These are phyloP conservation scores for Trapa bicornis DNA, from an alignment of 345 rosid genomes.

Conservation along the genomic window DNA sequence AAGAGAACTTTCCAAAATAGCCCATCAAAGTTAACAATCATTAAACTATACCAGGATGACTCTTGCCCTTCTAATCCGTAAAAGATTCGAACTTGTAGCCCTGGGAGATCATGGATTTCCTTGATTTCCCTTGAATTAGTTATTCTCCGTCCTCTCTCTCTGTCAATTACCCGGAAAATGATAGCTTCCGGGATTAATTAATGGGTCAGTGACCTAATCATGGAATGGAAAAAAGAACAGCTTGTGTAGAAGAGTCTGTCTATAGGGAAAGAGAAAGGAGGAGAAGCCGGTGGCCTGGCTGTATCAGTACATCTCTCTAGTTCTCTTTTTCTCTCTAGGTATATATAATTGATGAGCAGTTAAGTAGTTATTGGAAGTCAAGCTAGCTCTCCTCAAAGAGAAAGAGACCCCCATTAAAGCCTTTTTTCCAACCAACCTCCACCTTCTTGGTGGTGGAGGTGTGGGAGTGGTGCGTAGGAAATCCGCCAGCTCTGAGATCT, in stretches of 20 bases:
- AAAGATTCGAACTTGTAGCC: background rate
- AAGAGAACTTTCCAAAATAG: background rate
- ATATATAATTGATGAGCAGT: constrained; percentile 1
- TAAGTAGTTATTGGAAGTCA: background rate
- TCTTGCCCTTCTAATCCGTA: background rate
- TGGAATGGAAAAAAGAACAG: background rate
- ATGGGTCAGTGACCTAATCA: background rate
- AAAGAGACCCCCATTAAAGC: constrained; percentile 1
- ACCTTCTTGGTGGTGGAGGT: background rate
- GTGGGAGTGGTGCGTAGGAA: background rate
- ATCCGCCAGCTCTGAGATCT: constrained; percentile 21
- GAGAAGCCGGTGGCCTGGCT: background rate
- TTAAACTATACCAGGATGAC: background rate
- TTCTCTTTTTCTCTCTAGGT: background rate
- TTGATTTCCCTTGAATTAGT: background rate
- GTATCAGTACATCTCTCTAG: too few species aligned
- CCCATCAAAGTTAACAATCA: background rate
- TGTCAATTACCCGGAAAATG: background rate
- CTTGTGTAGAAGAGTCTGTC: background rate
- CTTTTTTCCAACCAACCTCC: background rate
- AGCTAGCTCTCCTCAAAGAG: background rate
- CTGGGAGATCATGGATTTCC: background rate
- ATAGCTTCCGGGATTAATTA: background rate
- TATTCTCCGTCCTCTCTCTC: background rate
- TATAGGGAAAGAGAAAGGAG: background rate